Percentiles rank a stretch among this genome's conserved stretches.
Evolutionary conservation across 441 rosid genomes (phyloP).

Genomic region (Mallotus japonicus): DNA sequence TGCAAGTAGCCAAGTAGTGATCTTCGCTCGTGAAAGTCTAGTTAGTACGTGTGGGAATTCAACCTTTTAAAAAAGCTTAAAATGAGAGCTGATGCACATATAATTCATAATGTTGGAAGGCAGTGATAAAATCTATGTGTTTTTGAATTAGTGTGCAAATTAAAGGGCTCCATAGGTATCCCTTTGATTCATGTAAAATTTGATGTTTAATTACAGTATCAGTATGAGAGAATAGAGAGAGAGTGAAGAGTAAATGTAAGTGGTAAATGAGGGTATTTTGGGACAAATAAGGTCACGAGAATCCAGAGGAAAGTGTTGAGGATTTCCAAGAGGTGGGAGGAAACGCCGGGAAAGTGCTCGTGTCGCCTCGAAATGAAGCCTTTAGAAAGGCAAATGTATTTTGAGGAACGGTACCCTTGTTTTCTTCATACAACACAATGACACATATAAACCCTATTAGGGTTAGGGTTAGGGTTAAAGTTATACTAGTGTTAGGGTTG

Average conservation of each 20-base stretch:
- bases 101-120: conserved; percentile 16
- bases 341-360: conserved; percentile 91
- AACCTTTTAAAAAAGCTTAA: conserved; percentile 1
- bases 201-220: not conserved
- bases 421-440: conserved; percentile 22
- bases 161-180: too few species aligned
- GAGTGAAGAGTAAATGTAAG: not conserved
- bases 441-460: conserved; percentile 12
- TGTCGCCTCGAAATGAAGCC: conserved; percentile 62
- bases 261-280: conserved; percentile 19
- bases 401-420: conserved; percentile 20
- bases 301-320: conserved; percentile 46
- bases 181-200: not conserved
- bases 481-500: conserved; percentile 19
- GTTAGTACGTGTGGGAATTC: not conserved
- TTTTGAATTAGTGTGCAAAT: conserved; percentile 19
- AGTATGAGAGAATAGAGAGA: not conserved
- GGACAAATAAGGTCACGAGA: conserved; percentile 43
- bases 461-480: conserved; percentile 29
- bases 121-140: conserved; percentile 4
- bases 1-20: conserved; percentile 10
- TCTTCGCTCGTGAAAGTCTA: too few species aligned
- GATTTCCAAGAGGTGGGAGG: conserved; percentile 68
- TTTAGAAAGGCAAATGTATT: conserved; percentile 29
- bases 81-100: not conserved